phyloP scores from a whole-genome alignment of 306 rosid genomes.

The Cicer pinnatifidum region DNA sequence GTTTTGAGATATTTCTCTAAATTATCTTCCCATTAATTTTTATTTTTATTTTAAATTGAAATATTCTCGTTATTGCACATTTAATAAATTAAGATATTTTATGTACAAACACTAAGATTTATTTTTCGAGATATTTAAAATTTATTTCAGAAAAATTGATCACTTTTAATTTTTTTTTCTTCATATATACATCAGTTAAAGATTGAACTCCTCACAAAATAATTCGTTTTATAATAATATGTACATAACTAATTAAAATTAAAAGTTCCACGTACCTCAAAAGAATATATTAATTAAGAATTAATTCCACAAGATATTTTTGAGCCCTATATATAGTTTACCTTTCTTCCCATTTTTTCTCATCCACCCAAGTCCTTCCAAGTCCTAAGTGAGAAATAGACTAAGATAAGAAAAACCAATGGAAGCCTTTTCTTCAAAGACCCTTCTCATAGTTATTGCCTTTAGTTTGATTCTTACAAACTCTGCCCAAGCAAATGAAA shows the following conservation, averaged over 20 bases:
- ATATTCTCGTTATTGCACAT: no score
- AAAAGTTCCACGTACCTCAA: neutral
- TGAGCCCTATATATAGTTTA: slow-evolving; percentile 21
- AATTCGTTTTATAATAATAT: neutral
- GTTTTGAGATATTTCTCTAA: neutral
- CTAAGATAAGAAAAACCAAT: slow-evolving; percentile 3
- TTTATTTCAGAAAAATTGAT: no score
- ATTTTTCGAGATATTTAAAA: no score
- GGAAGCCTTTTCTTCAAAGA: slow-evolving; percentile 46
- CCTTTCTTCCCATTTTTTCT: slow-evolving; percentile 28
- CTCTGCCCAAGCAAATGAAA: slow-evolving; percentile 36
- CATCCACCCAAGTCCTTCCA: slow-evolving; percentile 25
- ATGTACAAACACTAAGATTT: no score
- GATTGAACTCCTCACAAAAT: no score
- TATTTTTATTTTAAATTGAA: no score
- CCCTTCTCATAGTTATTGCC: slow-evolving; percentile 37
- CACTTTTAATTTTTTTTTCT: no score
- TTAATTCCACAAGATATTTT: neutral
- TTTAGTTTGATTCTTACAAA: slow-evolving; percentile 5
- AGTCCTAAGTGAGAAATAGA: neutral
- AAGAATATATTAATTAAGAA: neutral
- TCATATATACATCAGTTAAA: no score
- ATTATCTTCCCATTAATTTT: neutral
- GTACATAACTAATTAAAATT: neutral
- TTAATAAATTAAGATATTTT: no score